Evolutionary conservation across 2,329 filamentous ascomycete species (phyloP), one percentile per base, ranked within the genome.

Genomic region (Nigrospora oryzae): DNA sequence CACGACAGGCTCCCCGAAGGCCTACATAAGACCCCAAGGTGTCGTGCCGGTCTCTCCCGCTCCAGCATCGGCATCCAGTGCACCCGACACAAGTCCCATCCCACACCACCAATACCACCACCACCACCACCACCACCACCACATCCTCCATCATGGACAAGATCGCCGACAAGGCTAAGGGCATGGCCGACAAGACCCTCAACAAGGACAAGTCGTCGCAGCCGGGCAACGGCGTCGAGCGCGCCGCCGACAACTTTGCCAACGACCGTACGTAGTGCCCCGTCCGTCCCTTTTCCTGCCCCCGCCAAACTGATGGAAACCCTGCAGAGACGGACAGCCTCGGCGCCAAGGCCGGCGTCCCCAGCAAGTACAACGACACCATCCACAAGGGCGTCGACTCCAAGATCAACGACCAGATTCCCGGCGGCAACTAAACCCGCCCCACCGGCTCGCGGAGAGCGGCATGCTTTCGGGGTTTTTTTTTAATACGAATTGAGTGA

Each of bases 371-470:
- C 31, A 42, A 53, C 40, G 17, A 31, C 37, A 37, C 19, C 31
- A 46, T 53, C 35, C 39, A 51, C 43, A 30, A 53, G 7, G 43
- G 33, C 13, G 48, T 51, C 1, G 49, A 53, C 38, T 42, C 36
- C 34, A 48, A 53, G 45, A 43, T 52, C 43, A 53, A 53, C 46
- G 35, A 43, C 5, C 44, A 53, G 30, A 53, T 53, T n/a, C 51
- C 51, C 12, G 50, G 50, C 6, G 51, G 51, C 11, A 53, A 53
- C 45, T 49, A 42, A 46, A 7, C 23, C 23, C 5, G 8, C 7
- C 10, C 8, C 8, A 4, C 19, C 19, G 4, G 5, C 5, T 28
- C 23, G 7, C 5, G 23, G 7, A 6, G 23, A 2, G 5, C 23
- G 4, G 4, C 10, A 7, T 10, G 5, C 7, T 28, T 28, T 28